Base-by-base conservation (phyloP, 2,329 filamentous ascomycete genomes). In the Cercospora brassicicola region DNA sequence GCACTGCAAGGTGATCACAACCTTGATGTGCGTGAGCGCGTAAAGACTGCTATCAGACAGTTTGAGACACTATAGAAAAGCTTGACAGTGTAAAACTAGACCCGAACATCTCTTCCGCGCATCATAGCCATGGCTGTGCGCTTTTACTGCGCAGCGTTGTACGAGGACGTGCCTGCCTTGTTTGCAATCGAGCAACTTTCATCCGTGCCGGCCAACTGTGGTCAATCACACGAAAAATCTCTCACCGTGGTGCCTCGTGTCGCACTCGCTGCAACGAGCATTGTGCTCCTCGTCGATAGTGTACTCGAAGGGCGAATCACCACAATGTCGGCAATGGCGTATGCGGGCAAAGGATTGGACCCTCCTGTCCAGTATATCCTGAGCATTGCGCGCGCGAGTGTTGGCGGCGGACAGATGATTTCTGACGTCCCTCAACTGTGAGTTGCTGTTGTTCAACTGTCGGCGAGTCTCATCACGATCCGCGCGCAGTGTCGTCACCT, bases 1-100 rank as follows among this genome's bases (percentile, higher is more conserved):
- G 72, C 64, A 23, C 62, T 79, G 59, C 66, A 69, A 51, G 69
- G 73, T 13, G 94, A 98, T 79, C 79, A 83, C 2, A 92, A 96
- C 75, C 79, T 95, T 66, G 92, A 97, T 78, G 91, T 97, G 23
- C 84, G 90, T 62, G 93, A 98, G 82, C 83, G 93, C 70, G 92
- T 92, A 1, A 96, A 94, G 82, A 90, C 88, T 53, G 93, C 92
- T 0, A 80, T 90, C 11, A 89, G 89, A 82, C 89, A 94, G 79
- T 87, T 95, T 59, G 77, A 78, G 33, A 80, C 88, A 26, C 63
- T 76, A 26, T 75, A 64, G 36, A 39, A 1, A 28, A 18, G 55
- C 15, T 59, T 5, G 8, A 33, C 15, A n/a, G 30, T 59, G 28
- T 33, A 18, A 13, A 23, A 10, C 23, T 28, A 36, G 28, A 36